Conservation (phyloP, 2,329 filamentous ascomycete genomes). For the Aspergillus tanneri region DNA sequence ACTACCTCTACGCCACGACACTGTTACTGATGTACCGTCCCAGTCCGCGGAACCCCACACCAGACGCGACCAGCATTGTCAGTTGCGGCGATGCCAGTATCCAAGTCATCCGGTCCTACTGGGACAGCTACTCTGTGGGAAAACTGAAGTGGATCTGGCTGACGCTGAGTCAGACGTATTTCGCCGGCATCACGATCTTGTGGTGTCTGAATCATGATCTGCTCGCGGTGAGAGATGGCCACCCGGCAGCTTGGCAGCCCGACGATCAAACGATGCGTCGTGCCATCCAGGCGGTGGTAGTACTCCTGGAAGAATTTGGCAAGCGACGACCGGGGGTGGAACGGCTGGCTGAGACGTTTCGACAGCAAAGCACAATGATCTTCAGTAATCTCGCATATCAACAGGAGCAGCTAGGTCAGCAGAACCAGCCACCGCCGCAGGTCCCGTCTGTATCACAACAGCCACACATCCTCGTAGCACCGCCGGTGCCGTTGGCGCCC, state of each 20-base stretch:
- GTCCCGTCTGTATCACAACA: slow-evolving; percentile 11
- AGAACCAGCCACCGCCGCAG: slow-evolving; percentile 19
- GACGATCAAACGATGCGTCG: slow-evolving; percentile 39
- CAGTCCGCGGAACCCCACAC: slow-evolving; percentile 38
- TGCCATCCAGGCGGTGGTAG: slow-evolving; percentile 37
- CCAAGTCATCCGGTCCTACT: slow-evolving; percentile 41
- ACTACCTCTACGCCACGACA: slow-evolving; percentile 42
- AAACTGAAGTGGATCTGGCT: slow-evolving; percentile 45
- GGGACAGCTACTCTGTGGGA: slow-evolving; percentile 40
- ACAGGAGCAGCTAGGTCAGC: slow-evolving; percentile 27
- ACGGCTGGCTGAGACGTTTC: slow-evolving; percentile 38
- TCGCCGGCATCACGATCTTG: slow-evolving; percentile 41
- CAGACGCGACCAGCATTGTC: slow-evolving; percentile 37
- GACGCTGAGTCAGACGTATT: slow-evolving; percentile 41
- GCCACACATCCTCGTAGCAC: slow-evolving; percentile 18
- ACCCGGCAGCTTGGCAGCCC: slow-evolving; percentile 33
- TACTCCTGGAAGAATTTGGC: slow-evolving; percentile 40
- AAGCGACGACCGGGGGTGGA: slow-evolving; percentile 40
- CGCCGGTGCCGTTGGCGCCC: slow-evolving; percentile 33
- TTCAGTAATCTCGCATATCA: slow-evolving; percentile 40
- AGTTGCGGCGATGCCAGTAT: slow-evolving; percentile 42
- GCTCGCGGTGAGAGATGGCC: slow-evolving; percentile 32
- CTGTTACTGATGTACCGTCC: slow-evolving; percentile 41
- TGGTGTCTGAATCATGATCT: slow-evolving; percentile 43
- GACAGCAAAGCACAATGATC: slow-evolving; percentile 39